These are phyloP conservation scores for Aspergillus baeticus DNA, from an alignment of 495 filamentous ascomycete species.

Conservation along the genomic window DNA sequence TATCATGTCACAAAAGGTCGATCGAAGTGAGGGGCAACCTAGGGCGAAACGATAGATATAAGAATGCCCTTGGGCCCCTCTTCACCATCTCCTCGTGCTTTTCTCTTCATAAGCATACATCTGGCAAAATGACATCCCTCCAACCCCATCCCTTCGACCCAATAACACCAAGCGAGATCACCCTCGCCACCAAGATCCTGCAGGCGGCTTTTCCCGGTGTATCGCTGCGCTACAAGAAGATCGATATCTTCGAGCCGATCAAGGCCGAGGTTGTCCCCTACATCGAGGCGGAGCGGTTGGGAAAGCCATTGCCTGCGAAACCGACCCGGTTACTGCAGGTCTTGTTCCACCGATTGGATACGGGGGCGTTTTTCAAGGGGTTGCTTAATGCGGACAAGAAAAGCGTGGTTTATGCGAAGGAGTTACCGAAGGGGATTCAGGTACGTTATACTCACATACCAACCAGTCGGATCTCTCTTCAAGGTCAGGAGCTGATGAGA, in stretches of 20 bases:
- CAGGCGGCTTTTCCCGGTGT: conserved; percentile 36
- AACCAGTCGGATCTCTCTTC: no score
- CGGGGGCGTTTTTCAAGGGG: conserved; percentile 38
- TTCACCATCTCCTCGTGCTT: no score
- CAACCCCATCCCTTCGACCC: conserved; percentile 47
- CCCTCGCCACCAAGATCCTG: conserved; percentile 37
- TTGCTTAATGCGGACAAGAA: conserved; percentile 35
- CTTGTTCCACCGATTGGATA: conserved; percentile 41
- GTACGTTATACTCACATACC: conserved; percentile 16
- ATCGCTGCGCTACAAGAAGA: conserved; percentile 37
- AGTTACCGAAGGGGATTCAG: conserved; percentile 40
- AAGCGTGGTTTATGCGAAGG: conserved; percentile 34
- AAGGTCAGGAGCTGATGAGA: no score
- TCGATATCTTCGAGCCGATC: conserved; percentile 39
- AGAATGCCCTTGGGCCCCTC: no score
- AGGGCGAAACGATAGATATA: no score
- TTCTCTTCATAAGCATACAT: no score
- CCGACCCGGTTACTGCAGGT: conserved; percentile 38
- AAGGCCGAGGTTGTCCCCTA: conserved; percentile 40
- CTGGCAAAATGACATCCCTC: conserved; percentile 12
- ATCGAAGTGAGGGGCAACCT: no score
- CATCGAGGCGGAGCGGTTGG: conserved; percentile 37
- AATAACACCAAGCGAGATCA: conserved; percentile 39
- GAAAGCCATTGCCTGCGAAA: conserved; percentile 29
- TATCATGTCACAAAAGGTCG: no score